Evolutionary conservation across 1,139 yeast genomes (phyloP).

Genomic region (Nakaseomyces delphensis): DNA sequence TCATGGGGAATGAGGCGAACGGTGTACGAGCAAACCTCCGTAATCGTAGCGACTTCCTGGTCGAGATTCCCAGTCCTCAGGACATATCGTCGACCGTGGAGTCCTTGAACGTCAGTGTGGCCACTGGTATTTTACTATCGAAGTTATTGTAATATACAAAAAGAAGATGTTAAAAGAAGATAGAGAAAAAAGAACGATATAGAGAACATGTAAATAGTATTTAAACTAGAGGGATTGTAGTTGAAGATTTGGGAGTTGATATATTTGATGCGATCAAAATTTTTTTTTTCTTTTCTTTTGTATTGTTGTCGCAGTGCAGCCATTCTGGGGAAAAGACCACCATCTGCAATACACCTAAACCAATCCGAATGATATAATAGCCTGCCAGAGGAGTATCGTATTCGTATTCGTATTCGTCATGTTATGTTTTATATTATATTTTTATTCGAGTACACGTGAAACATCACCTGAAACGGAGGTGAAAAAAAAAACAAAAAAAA

Average conservation of each 20-base stretch:
- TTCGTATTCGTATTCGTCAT: too few species aligned
- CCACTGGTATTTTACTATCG: conserved; percentile 51
- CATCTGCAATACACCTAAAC: too few species aligned
- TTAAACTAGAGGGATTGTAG: background rate
- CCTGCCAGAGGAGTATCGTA: too few species aligned
- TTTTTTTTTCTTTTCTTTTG: background rate
- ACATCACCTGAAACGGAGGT: background rate
- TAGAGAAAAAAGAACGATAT: background rate
- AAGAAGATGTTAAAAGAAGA: background rate
- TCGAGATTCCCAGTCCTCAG: conserved; percentile 38
- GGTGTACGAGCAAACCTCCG: conserved; percentile 67
- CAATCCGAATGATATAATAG: too few species aligned
- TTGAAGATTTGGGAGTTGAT: too few species aligned
- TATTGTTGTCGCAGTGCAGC: too few species aligned
- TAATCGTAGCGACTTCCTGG: conserved; percentile 56
- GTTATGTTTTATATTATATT: too few species aligned
- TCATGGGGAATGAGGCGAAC: conserved; percentile 77
- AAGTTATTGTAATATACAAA: background rate
- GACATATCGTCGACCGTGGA: conserved; percentile 46
- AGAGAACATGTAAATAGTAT: background rate
- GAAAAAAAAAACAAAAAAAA: background rate
- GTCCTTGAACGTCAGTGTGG: conserved; percentile 84
- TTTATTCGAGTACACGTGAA: too few species aligned
- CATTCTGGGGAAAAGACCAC: too few species aligned
- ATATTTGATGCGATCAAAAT: too few species aligned